Conservation (phyloP, 805 yeast species). For the Barnettozyma sp. region DNA sequence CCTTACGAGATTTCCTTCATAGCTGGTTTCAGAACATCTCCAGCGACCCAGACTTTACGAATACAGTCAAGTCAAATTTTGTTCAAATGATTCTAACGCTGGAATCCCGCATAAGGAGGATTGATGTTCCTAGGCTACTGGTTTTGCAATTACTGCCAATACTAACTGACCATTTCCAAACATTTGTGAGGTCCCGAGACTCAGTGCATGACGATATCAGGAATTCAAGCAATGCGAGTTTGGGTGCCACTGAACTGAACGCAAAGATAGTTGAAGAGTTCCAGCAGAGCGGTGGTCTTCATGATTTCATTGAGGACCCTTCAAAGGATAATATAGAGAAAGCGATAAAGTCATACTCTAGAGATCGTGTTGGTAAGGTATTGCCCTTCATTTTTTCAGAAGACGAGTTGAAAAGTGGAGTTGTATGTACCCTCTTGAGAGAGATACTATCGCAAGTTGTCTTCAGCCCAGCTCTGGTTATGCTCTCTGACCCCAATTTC, state of each 20-base stretch:
- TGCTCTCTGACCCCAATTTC: conserved; percentile 66
- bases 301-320: conserved; percentile 45
- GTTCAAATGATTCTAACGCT: conserved; percentile 36
- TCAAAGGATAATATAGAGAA: conserved; percentile 30
- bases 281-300: conserved; percentile 38
- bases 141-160: conserved; percentile 58
- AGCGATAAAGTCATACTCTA: conserved; percentile 45
- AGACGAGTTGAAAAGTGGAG: conserved; percentile 36
- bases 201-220: conserved; percentile 22
- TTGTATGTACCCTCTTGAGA: conserved; percentile 43
- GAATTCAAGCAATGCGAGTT: conserved; percentile 27
- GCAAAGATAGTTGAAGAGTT: conserved; percentile 36
- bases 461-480: conserved; percentile 40
- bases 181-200: conserved; percentile 39
- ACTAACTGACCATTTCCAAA: conserved; percentile 54
- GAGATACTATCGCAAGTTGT: conserved; percentile 61
- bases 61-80: conserved; percentile 37
- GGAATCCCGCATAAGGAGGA: conserved; percentile 31
- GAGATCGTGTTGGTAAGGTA: conserved; percentile 34
- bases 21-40: conserved; percentile 52
- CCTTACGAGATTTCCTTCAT: conserved; percentile 46
- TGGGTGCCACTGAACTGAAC: conserved; percentile 28
- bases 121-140: conserved; percentile 52
- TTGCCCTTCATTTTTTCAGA: conserved; percentile 45
- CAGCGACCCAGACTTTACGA: conserved; percentile 30